Base-by-base conservation (phyloP, 78 protist species). In the Diacronema lutheri region DNA sequence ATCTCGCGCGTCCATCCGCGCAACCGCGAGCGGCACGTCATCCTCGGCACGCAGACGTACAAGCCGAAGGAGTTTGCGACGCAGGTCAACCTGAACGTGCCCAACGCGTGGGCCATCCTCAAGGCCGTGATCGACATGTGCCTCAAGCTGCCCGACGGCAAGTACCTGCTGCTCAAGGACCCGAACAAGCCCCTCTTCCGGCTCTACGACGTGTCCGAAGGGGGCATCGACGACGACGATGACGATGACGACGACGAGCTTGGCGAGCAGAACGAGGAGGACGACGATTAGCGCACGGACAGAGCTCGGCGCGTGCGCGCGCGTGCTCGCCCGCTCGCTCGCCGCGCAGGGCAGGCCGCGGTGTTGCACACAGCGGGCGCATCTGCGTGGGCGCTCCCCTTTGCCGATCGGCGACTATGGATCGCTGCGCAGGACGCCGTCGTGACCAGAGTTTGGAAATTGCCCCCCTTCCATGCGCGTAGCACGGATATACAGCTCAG, bases 141-240 rank as follows among this genome's bases (percentile, higher is more conserved):
- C 65, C 20, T 41, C 13, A 9, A 1, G 37, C 68, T 35, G 20
- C 62, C 66, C 35, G 91, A 93, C 44, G 96, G 96, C 74, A 90
- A 89, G 82, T 93, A 93, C 44, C 88, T 93, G 23, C 38, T 93
- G 23, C 88, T 92, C 37, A 82, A 90, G 81, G 94, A 92, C 86
- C 94, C 96, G 90, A 88, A 88, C 81, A 71, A 90, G 72, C 72
- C 72, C 11, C n/a, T 65, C 11, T 2, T 65, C 29, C 72, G 72
- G 44, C 10, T 65, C 72, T 65, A 65, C 72, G 9, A 10, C 29
- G 41, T 65, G 26, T 21, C 41, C 33, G 33, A 21, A 0, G 66
- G 19, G 33, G 66, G 35, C 12, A 1, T 29, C 33, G 66, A 29
- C 66, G 66, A 61, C 31, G 41, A 40, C 4, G 73, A 87, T 66